Evolutionary conservation across 306 rosid genomes (phyloP).

Genomic region (Myrica gale): DNA sequence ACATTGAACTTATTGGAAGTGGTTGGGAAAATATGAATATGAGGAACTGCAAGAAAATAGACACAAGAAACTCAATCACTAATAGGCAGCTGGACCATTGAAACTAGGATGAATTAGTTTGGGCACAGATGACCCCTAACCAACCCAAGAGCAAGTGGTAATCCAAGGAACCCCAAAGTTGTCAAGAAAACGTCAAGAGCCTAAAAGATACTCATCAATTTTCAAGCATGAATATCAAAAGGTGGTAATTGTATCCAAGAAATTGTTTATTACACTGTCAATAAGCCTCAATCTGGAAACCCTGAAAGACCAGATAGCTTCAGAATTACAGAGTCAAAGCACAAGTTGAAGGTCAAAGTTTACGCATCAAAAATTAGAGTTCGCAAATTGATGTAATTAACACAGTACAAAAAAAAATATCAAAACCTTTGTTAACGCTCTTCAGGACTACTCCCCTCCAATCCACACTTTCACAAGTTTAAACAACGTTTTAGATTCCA

Average conservation of each 20-base stretch:
- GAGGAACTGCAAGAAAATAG: background rate
- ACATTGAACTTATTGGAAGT: background rate
- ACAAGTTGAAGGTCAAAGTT: background rate
- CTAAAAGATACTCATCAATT: background rate
- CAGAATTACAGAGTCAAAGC: background rate
- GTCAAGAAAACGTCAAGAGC: background rate
- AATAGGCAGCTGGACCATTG: background rate
- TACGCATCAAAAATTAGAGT: background rate
- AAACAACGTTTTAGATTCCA: background rate
- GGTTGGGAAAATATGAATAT: background rate
- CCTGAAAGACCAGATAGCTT: background rate
- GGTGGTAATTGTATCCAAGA: background rate
- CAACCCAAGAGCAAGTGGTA: background rate
- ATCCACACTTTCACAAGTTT: background rate
- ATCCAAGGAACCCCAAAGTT: background rate
- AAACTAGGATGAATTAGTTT: background rate
- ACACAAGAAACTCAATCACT: background rate
- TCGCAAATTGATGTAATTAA: background rate
- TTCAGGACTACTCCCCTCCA: background rate
- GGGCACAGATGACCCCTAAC: background rate
- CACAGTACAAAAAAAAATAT: background rate
- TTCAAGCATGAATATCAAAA: background rate
- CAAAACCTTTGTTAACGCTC: background rate
- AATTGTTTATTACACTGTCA: background rate
- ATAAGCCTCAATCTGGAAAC: background rate